phyloP scores from a whole-genome alignment of 805 yeast species.

The Ogataea pilisensis region DNA sequence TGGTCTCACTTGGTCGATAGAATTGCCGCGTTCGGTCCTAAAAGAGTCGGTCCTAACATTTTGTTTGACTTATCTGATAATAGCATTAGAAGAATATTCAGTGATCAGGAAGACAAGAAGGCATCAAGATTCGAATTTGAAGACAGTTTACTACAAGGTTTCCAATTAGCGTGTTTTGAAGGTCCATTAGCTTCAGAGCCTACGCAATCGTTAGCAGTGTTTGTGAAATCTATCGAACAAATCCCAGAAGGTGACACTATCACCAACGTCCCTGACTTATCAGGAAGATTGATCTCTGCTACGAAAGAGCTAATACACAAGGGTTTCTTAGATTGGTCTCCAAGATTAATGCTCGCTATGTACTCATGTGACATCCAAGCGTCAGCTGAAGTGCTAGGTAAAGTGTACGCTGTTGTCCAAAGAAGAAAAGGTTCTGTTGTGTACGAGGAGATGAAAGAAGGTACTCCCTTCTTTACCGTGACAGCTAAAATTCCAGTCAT shows the following conservation, averaged over 20 bases:
- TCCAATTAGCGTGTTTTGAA: slow-evolving; percentile 72
- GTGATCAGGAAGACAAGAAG: background rate
- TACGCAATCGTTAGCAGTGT: slow-evolving; percentile 71
- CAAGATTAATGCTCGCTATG: slow-evolving; percentile 87
- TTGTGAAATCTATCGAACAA: slow-evolving; percentile 38
- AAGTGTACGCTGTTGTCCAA: slow-evolving; percentile 92
- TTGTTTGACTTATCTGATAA: slow-evolving; percentile 49
- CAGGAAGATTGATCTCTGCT: slow-evolving; percentile 71
- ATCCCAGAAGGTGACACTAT: slow-evolving; percentile 26
- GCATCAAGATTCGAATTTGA: slow-evolving; percentile 39
- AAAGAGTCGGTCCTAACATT: slow-evolving; percentile 69
- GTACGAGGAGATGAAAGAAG: slow-evolving; percentile 95
- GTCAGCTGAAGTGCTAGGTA: slow-evolving; percentile 88
- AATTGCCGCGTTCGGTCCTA: slow-evolving; percentile 73
- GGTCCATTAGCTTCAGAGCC: slow-evolving; percentile 93
- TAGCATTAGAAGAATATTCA: slow-evolving; percentile 33
- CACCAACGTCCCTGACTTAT: slow-evolving; percentile 39
- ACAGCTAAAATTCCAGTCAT: slow-evolving; percentile 85
- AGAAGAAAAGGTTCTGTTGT: slow-evolving; percentile 79
- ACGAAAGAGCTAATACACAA: slow-evolving; percentile 71
- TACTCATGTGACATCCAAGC: slow-evolving; percentile 95
- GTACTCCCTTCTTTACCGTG: slow-evolving; percentile 92
- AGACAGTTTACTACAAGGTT: slow-evolving; percentile 72
- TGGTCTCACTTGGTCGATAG: slow-evolving; percentile 33
- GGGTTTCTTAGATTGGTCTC: slow-evolving; percentile 75